phyloP scores from a whole-genome alignment of 2,329 filamentous ascomycete genomes.

The Mycosphaerella arachidis region DNA sequence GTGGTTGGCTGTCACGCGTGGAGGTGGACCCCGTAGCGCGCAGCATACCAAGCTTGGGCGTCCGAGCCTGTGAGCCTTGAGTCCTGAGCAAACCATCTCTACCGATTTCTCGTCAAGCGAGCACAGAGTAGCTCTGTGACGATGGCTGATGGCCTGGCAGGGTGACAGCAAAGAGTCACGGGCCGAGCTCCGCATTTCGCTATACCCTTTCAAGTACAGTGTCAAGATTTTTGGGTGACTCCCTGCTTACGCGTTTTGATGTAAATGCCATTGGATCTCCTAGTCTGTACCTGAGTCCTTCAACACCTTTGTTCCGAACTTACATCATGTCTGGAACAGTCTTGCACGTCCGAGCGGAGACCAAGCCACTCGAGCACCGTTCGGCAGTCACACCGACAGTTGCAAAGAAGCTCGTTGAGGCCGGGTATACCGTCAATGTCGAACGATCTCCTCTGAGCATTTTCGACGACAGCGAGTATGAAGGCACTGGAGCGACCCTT shows the following conservation, averaged over 20 bases:
- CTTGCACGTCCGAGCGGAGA: slow-evolving; percentile 34
- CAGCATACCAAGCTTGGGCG: too few species aligned
- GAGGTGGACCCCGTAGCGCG: too few species aligned
- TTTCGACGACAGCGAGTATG: slow-evolving; percentile 39
- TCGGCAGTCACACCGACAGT: slow-evolving; percentile 37
- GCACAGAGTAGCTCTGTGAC: too few species aligned
- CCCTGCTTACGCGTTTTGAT: neutral
- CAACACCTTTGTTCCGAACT: neutral
- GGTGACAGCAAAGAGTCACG: too few species aligned
- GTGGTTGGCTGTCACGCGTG: too few species aligned
- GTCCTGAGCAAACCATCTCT: too few species aligned
- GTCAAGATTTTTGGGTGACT: neutral
- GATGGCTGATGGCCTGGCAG: too few species aligned
- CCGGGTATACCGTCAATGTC: slow-evolving; percentile 39
- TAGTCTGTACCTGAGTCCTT: neutral
- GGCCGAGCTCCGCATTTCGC: neutral
- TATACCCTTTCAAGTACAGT: neutral
- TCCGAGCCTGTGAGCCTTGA: too few species aligned
- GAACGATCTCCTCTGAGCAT: slow-evolving; percentile 38
- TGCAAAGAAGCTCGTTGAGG: slow-evolving; percentile 39
- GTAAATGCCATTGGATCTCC: neutral
- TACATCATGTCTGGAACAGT: slow-evolving; percentile 26
- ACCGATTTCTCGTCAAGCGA: neutral
- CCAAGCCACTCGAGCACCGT: slow-evolving; percentile 37
- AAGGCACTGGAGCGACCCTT: slow-evolving; percentile 37